Evolutionary conservation across 2,329 filamentous ascomycete species (phyloP).

Genomic region (Venturia carpophila): DNA sequence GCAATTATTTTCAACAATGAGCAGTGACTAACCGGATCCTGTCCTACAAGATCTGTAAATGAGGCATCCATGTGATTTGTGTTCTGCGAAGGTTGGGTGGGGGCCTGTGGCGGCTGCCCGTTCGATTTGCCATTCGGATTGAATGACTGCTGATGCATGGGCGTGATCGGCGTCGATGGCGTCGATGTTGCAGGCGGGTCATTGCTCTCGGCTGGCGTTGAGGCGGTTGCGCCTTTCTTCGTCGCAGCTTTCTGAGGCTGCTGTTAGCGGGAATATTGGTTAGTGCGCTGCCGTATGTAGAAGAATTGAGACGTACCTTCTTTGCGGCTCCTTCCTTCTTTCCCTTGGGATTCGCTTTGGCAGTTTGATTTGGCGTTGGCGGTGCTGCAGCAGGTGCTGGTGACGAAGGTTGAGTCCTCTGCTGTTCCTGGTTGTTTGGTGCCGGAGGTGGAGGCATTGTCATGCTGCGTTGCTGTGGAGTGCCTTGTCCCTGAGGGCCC

Average conservation of each 20-base stretch:
- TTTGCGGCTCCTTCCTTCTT: constrained; percentile 54
- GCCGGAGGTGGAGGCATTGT: constrained; percentile 47
- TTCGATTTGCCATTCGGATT: constrained; percentile 9
- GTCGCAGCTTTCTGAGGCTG: constrained; percentile 34
- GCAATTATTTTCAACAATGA: constrained; percentile 28
- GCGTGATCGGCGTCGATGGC: constrained; percentile 42
- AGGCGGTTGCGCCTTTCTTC: constrained; percentile 33
- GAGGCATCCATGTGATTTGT: constrained; percentile 20
- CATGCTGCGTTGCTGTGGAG: constrained; percentile 62
- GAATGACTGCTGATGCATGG: constrained; percentile 32
- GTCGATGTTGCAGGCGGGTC: constrained; percentile 42
- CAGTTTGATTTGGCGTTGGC: constrained; percentile 65
- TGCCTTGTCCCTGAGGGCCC: constrained; percentile 51
- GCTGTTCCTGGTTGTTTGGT: constrained; percentile 30
- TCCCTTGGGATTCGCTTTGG: constrained; percentile 62
- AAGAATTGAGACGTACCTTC: constrained; percentile 21
- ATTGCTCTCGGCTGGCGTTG: constrained; percentile 35
- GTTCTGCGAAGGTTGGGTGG: neutral
- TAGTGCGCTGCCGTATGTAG: constrained; percentile 22
- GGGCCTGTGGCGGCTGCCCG: constrained; percentile 1
- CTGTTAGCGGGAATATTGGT: constrained; percentile 26
- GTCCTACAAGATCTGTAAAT: constrained; percentile 29
- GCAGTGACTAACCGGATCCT: neutral
- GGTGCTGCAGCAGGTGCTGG: constrained; percentile 48
- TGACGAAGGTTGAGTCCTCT: constrained; percentile 40